A percentile compares a stretch with the other conserved stretches of the same genome.
Evolutionary conservation across 2,329 filamentous ascomycete species (phyloP).

Genomic region (Cadophora sp.): DNA sequence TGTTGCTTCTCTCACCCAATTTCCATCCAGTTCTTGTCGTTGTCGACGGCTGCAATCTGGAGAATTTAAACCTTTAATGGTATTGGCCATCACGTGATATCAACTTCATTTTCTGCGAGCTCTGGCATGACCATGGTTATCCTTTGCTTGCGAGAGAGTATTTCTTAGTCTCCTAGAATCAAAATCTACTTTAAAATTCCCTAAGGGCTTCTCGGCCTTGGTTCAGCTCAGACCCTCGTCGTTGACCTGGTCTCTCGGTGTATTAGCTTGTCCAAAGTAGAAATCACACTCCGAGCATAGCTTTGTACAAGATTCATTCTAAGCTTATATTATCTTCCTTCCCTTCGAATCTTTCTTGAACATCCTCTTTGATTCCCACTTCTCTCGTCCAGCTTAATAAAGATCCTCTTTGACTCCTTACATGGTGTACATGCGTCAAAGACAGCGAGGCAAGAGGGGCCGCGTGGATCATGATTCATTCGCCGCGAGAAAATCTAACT

Average conservation of each 20-base stretch:
- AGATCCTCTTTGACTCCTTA: constrained; percentile 77
- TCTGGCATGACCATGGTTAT: neutral
- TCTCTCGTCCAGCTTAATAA: constrained; percentile 90
- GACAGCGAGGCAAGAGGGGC: constrained; percentile 84
- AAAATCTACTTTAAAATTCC: neutral
- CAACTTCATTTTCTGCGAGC: neutral
- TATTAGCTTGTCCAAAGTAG: neutral
- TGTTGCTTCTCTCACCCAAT: neutral
- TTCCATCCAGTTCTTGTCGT: constrained; percentile 21
- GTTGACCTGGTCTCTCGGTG: no score
- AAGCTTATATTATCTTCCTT: constrained; percentile 40
- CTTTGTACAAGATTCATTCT: neutral
- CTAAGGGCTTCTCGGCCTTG: neutral
- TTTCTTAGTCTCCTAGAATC: neutral
- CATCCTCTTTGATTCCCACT: constrained; percentile 68
- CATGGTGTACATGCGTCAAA: constrained; percentile 95
- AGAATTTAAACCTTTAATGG: constrained; percentile 28
- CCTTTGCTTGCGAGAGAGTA: neutral
- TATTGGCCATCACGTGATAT: neutral
- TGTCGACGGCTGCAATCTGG: constrained; percentile 31
- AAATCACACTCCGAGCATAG: neutral
- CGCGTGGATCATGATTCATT: constrained; percentile 47
- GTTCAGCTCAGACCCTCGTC: neutral
- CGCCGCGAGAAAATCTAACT: neutral
- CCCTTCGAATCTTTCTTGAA: constrained; percentile 45